Base-by-base conservation (phyloP, 2,329 filamentous ascomycete genomes). In the Coniochaeta ligniaria region DNA sequence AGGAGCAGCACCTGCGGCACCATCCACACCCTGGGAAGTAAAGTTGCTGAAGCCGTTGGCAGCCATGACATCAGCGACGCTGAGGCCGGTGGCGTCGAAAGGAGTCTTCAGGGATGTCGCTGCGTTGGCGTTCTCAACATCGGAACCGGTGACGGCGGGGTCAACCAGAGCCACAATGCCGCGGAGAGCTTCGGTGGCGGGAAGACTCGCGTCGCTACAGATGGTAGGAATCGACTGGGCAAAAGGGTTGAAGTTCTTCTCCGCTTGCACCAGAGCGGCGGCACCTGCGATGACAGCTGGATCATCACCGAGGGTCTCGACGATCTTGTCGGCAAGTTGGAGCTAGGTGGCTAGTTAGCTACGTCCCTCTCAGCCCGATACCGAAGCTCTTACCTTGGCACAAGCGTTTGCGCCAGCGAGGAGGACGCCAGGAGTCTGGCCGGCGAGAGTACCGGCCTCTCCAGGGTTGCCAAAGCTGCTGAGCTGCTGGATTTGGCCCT, bases 181-280 rank as follows among this genome's bases (percentile, higher is more conserved):
- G 41, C 86, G 79, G 22, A 89, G 82, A 55, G 78, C 78, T 47
- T 73, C 73, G 9, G 82, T 88, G 41, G 77, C 80, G n/a, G 86
- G 86, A 1, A 89, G 80, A 38, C 77, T 76, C 1, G 84, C 75
- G 61, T 88, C 84, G 24, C 76, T 79, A 70, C 86, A 89, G 67
- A 89, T 81, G 61, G 78, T 82, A 24, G 82, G 84, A 20, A 82
- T 77, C 66, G 75, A 75, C 62, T 81, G 79, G 61, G 71, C 79
- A 66, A 85, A 88, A 60, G 83, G 84, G 75, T 89, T 89, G 76
- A 88, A 87, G 79, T 89, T 89, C 72, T 87, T 85, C 77, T 88
- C 86, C 2, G 86, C 85, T 31, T 82, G 80, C n/a, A 89, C 86
- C 26, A 89, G 77, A 22, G 80, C 81, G 62, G 80, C 80, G 24